Evolutionary conservation across 2,329 filamentous ascomycete species (phyloP).

Genomic region (Didymella pomorum): DNA sequence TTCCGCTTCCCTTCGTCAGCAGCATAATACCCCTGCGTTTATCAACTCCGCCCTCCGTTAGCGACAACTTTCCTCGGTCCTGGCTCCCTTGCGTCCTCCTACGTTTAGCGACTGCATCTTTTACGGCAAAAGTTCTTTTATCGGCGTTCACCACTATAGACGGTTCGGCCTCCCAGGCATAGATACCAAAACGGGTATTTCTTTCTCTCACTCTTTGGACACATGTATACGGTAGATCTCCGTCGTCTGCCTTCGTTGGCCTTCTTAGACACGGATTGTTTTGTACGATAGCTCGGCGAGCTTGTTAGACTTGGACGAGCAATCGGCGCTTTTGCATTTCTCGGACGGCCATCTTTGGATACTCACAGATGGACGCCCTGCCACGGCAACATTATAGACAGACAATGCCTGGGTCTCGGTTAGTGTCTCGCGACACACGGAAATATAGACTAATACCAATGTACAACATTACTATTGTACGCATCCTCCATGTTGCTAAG

Average conservation of each 20-base stretch:
- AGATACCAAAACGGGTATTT: slow-evolving; percentile 51
- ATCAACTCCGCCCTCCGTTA: slow-evolving; percentile 33
- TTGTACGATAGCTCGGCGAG: slow-evolving; percentile 47
- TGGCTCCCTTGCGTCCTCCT: slow-evolving; percentile 32
- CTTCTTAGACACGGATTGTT: slow-evolving; percentile 38
- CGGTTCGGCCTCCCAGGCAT: slow-evolving; percentile 50
- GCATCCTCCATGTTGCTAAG: slow-evolving; percentile 7
- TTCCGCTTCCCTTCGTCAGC: slow-evolving; percentile 43
- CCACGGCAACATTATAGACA: slow-evolving; percentile 41
- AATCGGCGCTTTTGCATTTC: slow-evolving; percentile 45
- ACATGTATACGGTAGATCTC: slow-evolving; percentile 46
- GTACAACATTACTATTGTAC: slow-evolving; percentile 32
- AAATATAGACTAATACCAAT: slow-evolving; percentile 50
- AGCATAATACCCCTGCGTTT: slow-evolving; percentile 50
- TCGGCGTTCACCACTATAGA: slow-evolving; percentile 51
- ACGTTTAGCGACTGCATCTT: slow-evolving; percentile 48
- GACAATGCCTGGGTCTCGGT: slow-evolving; percentile 42
- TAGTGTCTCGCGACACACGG: slow-evolving; percentile 46
- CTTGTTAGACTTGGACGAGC: slow-evolving; percentile 40
- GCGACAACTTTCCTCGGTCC: slow-evolving; percentile 24
- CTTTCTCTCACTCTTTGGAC: slow-evolving; percentile 29
- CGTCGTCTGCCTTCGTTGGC: slow-evolving; percentile 47
- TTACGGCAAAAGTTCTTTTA: slow-evolving; percentile 46
- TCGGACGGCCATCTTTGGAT: slow-evolving; percentile 39
- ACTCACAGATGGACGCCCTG: slow-evolving; percentile 23